phyloP scores from a whole-genome alignment of 2,329 filamentous ascomycete genomes.

The Penicillium verrucosum region DNA sequence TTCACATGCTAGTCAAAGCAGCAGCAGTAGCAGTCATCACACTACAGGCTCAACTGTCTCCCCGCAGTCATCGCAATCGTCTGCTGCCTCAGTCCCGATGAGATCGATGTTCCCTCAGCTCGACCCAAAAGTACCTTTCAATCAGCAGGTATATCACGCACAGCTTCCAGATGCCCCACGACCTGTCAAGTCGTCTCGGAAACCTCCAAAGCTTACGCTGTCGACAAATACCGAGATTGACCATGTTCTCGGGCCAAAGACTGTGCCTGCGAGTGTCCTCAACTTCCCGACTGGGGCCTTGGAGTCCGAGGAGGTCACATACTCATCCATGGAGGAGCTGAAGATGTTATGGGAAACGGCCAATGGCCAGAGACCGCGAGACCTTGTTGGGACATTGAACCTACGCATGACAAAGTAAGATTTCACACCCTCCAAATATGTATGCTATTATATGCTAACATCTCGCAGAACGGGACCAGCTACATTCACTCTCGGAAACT shows the following conservation, averaged over 20 bases:
- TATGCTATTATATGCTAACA: slow-evolving; percentile 13
- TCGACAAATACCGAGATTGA: slow-evolving; percentile 36
- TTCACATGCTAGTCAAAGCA: slow-evolving; percentile 14
- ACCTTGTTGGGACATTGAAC: slow-evolving; percentile 35
- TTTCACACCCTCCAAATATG: neutral
- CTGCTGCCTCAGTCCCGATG: slow-evolving; percentile 38
- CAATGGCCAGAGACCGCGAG: slow-evolving; percentile 42
- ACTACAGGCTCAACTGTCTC: slow-evolving; percentile 11
- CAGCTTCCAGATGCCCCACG: slow-evolving; percentile 18
- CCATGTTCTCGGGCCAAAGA: slow-evolving; percentile 37
- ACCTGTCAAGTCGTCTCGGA: slow-evolving; percentile 17
- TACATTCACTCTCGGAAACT: slow-evolving; percentile 44
- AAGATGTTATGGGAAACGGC: slow-evolving; percentile 45
- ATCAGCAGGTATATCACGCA: slow-evolving; percentile 38
- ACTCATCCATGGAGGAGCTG: slow-evolving; percentile 41
- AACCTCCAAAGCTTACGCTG: slow-evolving; percentile 29
- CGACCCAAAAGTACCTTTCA: slow-evolving; percentile 37
- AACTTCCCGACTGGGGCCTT: slow-evolving; percentile 40
- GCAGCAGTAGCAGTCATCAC: slow-evolving; percentile 17
- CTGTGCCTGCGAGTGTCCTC: slow-evolving; percentile 43
- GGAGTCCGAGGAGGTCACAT: slow-evolving; percentile 34
- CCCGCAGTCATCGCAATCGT: slow-evolving; percentile 20
- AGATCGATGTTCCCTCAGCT: slow-evolving; percentile 48
- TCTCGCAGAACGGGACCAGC: slow-evolving; percentile 34
- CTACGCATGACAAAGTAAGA: slow-evolving; percentile 43